A percentile compares a stretch with the other conserved stretches of the same genome.
Conservation (phyloP, 1,139 yeast genomes). For the Wickerhamiella pararugosa region DNA sequence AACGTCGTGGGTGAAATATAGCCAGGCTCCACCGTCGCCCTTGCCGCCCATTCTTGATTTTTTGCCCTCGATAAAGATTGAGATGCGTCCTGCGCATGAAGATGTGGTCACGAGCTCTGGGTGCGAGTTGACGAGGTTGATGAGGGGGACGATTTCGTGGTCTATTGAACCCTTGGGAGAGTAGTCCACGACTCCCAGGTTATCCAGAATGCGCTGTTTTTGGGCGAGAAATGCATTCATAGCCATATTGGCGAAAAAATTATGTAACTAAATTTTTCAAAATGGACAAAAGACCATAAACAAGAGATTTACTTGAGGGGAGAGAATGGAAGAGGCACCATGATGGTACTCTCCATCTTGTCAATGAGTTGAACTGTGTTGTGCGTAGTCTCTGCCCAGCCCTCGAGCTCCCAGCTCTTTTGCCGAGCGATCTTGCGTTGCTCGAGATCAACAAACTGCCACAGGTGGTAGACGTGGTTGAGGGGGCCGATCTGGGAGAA, state of each 20-base stretch:
- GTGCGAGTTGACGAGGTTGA: constrained; percentile 46
- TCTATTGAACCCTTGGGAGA: constrained; percentile 83
- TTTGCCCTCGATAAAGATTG: constrained; percentile 61
- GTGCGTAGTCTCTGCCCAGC: constrained; percentile 32
- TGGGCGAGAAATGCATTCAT: constrained; percentile 10
- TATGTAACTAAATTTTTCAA: not conserved
- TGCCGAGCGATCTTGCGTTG: constrained; percentile 29
- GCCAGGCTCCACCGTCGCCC: constrained; percentile 73
- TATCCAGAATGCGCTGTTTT: constrained; percentile 14
- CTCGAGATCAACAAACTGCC: constrained; percentile 33
- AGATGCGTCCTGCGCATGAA: constrained; percentile 76
- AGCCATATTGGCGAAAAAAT: not conserved
- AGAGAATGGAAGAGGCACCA: constrained; percentile 29
- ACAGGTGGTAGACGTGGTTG: constrained; percentile 29
- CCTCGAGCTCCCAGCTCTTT: constrained; percentile 31
- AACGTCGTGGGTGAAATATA: constrained; percentile 63
- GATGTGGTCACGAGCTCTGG: constrained; percentile 69
- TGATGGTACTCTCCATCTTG: constrained; percentile 27
- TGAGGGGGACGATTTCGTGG: constrained; percentile 53
- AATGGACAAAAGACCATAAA: not conserved
- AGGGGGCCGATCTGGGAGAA: constrained; percentile 28
- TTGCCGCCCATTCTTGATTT: constrained; percentile 49
- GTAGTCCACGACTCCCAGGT: constrained; percentile 16
- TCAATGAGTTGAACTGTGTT: constrained; percentile 30
- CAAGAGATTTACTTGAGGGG: constrained; percentile 21